Evolutionary conservation across 305 asterid species (phyloP).

Genomic region (Fraxinus floribunda): DNA sequence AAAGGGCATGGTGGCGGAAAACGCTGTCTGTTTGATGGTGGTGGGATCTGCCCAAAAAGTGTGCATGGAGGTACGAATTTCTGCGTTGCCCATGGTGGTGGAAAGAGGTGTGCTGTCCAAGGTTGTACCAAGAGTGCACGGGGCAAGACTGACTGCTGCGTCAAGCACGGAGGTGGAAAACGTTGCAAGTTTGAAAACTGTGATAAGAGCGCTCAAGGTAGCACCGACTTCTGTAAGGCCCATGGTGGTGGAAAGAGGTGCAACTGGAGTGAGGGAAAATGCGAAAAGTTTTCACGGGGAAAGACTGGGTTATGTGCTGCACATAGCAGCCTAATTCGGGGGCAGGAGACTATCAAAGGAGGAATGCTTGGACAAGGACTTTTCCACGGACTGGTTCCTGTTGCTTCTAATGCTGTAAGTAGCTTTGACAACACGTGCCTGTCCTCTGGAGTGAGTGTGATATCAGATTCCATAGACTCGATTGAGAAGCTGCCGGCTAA

Average conservation of each 20-base stretch:
- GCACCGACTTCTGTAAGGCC: constrained; percentile 91
- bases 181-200: constrained; percentile 70
- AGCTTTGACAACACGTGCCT: constrained; percentile 39
- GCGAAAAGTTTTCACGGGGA: constrained; percentile 89
- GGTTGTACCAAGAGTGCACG: constrained; percentile 93
- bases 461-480: constrained; percentile 51
- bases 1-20: constrained; percentile 13
- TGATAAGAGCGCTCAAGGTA: constrained; percentile 91
- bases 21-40: constrained; percentile 78
- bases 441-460: constrained; percentile 50
- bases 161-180: constrained; percentile 87
- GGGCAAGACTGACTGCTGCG: constrained; percentile 87
- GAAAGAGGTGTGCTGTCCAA: constrained; percentile 67
- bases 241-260: constrained; percentile 95
- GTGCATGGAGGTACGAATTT: constrained; percentile 83
- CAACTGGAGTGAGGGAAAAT: constrained; percentile 74
- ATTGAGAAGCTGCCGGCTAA: constrained; percentile 46
- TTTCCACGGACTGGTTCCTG: constrained; percentile 64
- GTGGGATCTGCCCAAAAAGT: constrained; percentile 90
- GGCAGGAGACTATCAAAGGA: constrained; percentile 41
- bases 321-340: constrained; percentile 64
- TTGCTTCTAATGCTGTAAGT: constrained; percentile 31
- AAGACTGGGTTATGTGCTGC: constrained; percentile 89
- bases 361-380: constrained; percentile 79
- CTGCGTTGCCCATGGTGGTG: constrained; percentile 91